Base-by-base conservation (phyloP, 495 filamentous ascomycete species). In the Xylaria intraflava region DNA sequence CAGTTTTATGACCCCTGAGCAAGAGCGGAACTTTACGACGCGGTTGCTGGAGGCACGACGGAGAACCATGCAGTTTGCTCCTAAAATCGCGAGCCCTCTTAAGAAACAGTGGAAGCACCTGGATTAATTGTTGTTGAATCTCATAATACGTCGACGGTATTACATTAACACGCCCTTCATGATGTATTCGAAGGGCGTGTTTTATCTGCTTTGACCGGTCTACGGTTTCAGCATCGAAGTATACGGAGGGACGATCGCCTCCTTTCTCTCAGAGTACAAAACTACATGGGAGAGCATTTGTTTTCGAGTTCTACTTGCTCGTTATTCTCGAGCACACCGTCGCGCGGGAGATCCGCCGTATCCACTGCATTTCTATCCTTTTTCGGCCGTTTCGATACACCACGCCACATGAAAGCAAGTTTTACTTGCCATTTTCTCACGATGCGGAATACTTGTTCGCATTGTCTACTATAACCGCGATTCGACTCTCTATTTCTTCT, bases 1-100 rank as follows among this genome's bases (percentile, higher is more conserved):
- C 22, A 64, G 69, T 38, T 26, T 75, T 44, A 53, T 75, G 36
- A 52, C 62, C 31, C 55, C 52, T 40, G 65, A 71, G 36, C 74
- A 74, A 66, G 72, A 79, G 55, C 69, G 74, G 53, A 59, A 62
- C 22, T 69, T 91, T 12, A 73, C 84, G 54, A 74, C 82, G 68
- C 78, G 84, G 42, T 68, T 95, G 51, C 80, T 89, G 72, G 80
- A 83, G 33, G 88, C 87, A 0, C 72, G 88, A 45, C 75, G 90
- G 38, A 90, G 90, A 79, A 95, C 86, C 62, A 65, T 89, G 69
- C 87, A 90, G 58, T 91, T 83, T 70, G 85, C 87, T 39, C 89
- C 88, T 5, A 83, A 84, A 64, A 70, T 91, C 43, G 83, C 80
- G 10, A 95, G 90, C 66, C 89, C 87, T 2, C 71, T 95, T 53